Evolutionary conservation across 306 rosid species (phyloP).

Genomic region (Dalbergia cultrata): DNA sequence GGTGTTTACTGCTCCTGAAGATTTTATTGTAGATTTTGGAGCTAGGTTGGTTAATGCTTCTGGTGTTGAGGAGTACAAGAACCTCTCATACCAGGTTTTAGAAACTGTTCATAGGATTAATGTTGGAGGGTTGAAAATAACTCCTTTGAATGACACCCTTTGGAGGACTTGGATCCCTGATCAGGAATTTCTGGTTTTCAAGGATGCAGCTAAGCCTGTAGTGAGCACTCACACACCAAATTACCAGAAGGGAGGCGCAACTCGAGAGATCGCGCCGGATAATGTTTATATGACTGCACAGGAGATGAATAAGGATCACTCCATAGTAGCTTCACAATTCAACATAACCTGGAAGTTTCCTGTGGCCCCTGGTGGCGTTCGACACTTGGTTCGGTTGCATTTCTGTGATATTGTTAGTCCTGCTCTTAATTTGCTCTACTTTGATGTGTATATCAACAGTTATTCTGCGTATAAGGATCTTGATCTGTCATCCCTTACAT

Average conservation of each 20-base stretch:
- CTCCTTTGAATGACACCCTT: slow-evolving; percentile 86
- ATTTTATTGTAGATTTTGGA: slow-evolving; percentile 73
- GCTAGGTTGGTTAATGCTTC: slow-evolving; percentile 55
- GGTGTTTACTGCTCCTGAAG: slow-evolving; percentile 73
- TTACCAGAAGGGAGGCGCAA: slow-evolving; percentile 73
- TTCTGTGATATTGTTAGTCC: slow-evolving; percentile 84
- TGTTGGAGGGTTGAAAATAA: slow-evolving; percentile 79
- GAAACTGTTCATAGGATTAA: slow-evolving; percentile 86
- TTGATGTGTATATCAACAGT: slow-evolving; percentile 78
- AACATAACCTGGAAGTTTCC: slow-evolving; percentile 85
- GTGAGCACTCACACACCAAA: slow-evolving; percentile 60
- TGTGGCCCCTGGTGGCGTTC: slow-evolving; percentile 49
- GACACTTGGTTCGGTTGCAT: slow-evolving; percentile 80
- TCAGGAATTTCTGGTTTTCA: slow-evolving; percentile 63
- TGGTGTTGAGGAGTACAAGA: slow-evolving; percentile 60
- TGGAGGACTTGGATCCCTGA: slow-evolving; percentile 96
- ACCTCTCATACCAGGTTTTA: slow-evolving; percentile 69
- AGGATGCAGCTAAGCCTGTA: slow-evolving; percentile 68
- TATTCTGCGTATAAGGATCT: slow-evolving; percentile 71
- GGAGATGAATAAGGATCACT: slow-evolving; percentile 71
- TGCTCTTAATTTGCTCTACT: slow-evolving; percentile 67
- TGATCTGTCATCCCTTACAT: slow-evolving; percentile 71
- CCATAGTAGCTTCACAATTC: slow-evolving; percentile 53
- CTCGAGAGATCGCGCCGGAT: slow-evolving; percentile 81
- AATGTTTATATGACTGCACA: slow-evolving; percentile 82